phyloP scores from a whole-genome alignment of 169 alveolate genomes.

The Plasmodium vivax region DNA sequence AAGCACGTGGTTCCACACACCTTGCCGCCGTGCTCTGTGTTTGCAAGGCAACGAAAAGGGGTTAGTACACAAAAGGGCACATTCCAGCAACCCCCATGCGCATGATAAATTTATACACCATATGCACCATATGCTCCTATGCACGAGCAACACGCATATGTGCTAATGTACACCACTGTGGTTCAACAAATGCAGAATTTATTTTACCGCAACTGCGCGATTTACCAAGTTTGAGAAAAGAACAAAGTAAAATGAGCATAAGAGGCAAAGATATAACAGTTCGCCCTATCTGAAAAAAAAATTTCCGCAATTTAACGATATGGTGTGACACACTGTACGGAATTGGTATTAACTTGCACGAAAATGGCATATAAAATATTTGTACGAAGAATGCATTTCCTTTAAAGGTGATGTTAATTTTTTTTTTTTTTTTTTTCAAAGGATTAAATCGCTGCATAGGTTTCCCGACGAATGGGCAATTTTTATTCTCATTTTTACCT shows the following conservation, averaged over 20 bases:
- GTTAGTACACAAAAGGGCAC: not conserved
- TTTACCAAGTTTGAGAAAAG: not conserved
- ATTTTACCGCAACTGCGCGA: not conserved
- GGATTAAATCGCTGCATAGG: not conserved
- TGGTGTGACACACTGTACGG: not conserved
- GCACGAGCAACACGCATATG: not conserved
- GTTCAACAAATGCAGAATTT: constrained; percentile 1
- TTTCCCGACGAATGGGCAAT: not conserved
- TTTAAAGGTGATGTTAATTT: not conserved
- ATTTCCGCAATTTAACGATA: not conserved
- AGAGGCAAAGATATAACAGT: not conserved
- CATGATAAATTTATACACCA: not conserved
- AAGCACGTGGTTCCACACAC: not conserved
- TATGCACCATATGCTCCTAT: not conserved
- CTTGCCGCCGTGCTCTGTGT: not conserved
- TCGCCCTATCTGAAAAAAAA: not conserved
- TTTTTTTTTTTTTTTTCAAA: not conserved
- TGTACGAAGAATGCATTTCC: not conserved
- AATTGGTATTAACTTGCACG: not conserved
- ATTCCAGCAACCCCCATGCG: not conserved
- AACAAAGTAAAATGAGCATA: not conserved
- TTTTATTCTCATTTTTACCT: no score
- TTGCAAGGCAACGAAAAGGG: not conserved
- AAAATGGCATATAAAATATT: not conserved
- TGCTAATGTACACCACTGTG: not conserved